A percentile compares a stretch with the other conserved stretches of the same genome.
These are phyloP conservation scores for Babesia divergens DNA, from an alignment of 169 alveolate genomes.

Conservation along the genomic window DNA sequence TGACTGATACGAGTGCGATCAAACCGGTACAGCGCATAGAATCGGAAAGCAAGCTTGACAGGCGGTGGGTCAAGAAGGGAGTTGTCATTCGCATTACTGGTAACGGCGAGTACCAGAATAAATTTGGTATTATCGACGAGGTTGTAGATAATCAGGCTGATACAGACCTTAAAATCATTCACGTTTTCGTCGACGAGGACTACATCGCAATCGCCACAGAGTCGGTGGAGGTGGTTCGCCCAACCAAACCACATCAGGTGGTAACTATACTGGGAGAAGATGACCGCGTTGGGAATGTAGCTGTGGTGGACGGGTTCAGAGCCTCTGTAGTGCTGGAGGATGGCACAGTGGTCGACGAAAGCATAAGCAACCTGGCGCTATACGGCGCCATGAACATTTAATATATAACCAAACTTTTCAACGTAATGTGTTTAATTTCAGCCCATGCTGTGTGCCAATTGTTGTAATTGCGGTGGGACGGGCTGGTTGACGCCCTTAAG, in stretches of 20 bases:
- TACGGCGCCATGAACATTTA: slow-evolving; percentile 26
- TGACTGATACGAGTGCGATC: neutral
- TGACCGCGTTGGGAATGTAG: slow-evolving; percentile 30
- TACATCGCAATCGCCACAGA: slow-evolving; percentile 68
- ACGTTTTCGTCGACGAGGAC: slow-evolving; percentile 63
- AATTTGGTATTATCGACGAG: slow-evolving; percentile 56
- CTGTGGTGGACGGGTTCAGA: slow-evolving; percentile 3
- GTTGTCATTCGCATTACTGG: slow-evolving; percentile 53
- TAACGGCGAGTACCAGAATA: slow-evolving; percentile 47
- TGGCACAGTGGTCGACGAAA: slow-evolving; percentile 26
- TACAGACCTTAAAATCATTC: slow-evolving; percentile 51
- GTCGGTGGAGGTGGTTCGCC: slow-evolving; percentile 55
- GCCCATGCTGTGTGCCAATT: neutral
- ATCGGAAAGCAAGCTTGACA: neutral
- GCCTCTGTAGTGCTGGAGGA: slow-evolving; percentile 18
- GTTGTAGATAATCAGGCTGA: slow-evolving; percentile 49
- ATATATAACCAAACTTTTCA: neutral
- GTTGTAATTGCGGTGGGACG: slow-evolving; percentile 63
- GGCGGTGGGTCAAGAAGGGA: slow-evolving; percentile 41
- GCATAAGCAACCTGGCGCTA: slow-evolving; percentile 28
- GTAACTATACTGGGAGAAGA: slow-evolving; percentile 5
- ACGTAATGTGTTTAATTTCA: neutral
- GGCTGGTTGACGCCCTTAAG: slow-evolving; percentile 63
- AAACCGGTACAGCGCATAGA: neutral
- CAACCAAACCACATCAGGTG: slow-evolving; percentile 19